Evolutionary conservation across 176 grass and related monocot species (phyloP).

Genomic region (Avena eriantha): DNA sequence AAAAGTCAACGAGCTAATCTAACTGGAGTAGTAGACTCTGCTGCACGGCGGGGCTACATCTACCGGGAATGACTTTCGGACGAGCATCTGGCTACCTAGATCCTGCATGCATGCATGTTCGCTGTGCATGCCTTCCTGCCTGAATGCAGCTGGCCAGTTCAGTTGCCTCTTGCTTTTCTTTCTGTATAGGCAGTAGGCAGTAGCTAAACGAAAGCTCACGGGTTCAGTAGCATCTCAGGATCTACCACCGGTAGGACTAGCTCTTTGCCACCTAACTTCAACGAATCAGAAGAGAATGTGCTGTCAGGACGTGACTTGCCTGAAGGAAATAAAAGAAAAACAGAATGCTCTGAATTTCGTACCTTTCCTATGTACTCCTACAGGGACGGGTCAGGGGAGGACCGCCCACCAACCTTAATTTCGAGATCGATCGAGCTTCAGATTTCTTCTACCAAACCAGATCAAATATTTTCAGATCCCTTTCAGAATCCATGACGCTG

Average conservation of each 20-base stretch:
- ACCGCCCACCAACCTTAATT: slow-evolving; percentile 45
- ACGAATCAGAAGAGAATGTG: slow-evolving; percentile 20
- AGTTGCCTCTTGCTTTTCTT: neutral
- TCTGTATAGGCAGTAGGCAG: neutral
- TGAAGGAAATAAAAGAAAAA: neutral
- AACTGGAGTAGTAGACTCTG: neutral
- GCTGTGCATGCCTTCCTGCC: neutral
- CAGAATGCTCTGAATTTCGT: neutral
- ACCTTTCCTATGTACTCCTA: neutral
- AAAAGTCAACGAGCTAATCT: slow-evolving; percentile 39
- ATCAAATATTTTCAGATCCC: slow-evolving; percentile 35
- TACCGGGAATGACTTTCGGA: neutral
- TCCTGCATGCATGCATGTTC: neutral
- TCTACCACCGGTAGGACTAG: neutral
- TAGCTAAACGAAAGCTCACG: slow-evolving; percentile 16
- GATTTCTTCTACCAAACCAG: neutral
- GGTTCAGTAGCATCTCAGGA: neutral
- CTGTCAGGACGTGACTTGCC: slow-evolving; percentile 31
- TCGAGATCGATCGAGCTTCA: slow-evolving; percentile 1
- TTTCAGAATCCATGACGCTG: slow-evolving; percentile 29
- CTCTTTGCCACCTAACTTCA: neutral
- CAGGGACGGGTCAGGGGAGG: neutral
- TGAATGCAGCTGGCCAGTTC: slow-evolving; percentile 30
- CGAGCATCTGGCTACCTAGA: neutral
- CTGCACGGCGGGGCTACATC: neutral